These are phyloP conservation scores for Candida gigantensis DNA, from an alignment of 1,139 yeast species.

Conservation along the genomic window DNA sequence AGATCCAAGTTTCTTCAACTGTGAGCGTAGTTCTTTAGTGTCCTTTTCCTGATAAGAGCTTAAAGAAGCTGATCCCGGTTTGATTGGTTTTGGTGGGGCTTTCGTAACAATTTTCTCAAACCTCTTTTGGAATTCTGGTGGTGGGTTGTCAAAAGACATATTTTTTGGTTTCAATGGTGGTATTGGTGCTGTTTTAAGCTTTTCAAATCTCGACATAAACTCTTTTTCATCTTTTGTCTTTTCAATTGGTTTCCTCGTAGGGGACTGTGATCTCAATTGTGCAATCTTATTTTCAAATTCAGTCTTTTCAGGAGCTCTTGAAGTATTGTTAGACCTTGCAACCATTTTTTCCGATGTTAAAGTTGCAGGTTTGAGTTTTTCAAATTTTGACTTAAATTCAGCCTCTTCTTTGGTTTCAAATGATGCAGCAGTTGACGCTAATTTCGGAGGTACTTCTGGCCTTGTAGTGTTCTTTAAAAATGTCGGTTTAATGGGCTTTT, in stretches of 20 bases:
- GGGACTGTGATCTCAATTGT: constrained; percentile 4
- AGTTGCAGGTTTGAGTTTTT: constrained; percentile 21
- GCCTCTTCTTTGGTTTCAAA: constrained; percentile 7
- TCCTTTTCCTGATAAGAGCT: constrained; percentile 26
- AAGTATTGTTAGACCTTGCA: not conserved
- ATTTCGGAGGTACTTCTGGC: constrained; percentile 1
- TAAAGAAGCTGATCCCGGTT: constrained; percentile 17
- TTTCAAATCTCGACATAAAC: constrained; percentile 7
- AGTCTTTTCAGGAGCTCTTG: not conserved
- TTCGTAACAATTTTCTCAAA: constrained; percentile 11
- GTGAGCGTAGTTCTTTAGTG: constrained; percentile 24
- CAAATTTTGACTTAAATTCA: constrained; percentile 14
- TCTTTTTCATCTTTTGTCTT: constrained; percentile 7
- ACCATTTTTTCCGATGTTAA: constrained; percentile 3
- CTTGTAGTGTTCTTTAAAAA: constrained; percentile 7
- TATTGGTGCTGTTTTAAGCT: constrained; percentile 5
- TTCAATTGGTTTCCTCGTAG: constrained; percentile 5
- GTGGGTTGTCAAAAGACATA: constrained; percentile 5
- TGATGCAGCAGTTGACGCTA: not conserved
- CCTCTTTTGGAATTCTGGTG: constrained; percentile 16
- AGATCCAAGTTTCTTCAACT: constrained; percentile 21
- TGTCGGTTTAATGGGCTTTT: constrained; percentile 9
- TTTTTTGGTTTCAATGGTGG: constrained; percentile 8
- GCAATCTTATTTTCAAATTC: not conserved
- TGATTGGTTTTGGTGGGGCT: constrained; percentile 12